Evolutionary conservation across 2,329 filamentous ascomycete species (phyloP).

Genomic region (Cercospora nicotianae): DNA sequence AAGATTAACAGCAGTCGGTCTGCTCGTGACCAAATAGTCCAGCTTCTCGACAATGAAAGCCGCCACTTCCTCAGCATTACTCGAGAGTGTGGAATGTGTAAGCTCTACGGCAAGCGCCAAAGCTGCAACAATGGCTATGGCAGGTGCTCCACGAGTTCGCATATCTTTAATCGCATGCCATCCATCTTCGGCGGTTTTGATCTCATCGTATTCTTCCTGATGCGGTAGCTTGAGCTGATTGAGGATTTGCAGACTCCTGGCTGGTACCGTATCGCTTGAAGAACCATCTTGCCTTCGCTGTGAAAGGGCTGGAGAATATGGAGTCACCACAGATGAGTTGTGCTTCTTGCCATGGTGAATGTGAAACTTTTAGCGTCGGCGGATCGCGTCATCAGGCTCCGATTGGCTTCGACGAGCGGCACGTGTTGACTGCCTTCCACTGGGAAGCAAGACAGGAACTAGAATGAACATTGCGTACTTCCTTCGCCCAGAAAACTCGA

Average conservation of each 20-base stretch:
- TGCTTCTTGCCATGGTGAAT: constrained; percentile 5
- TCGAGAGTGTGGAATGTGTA: constrained; percentile 54
- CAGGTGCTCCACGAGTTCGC: constrained; percentile 79
- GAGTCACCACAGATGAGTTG: not conserved
- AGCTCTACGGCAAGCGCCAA: constrained; percentile 86
- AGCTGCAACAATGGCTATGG: constrained; percentile 96
- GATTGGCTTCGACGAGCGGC: constrained; percentile 4
- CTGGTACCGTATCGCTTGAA: constrained; percentile 76
- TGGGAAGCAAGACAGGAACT: too few species aligned
- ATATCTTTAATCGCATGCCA: constrained; percentile 82
- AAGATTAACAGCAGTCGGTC: constrained; percentile 93
- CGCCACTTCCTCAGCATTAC: constrained; percentile 61
- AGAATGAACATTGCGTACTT: too few species aligned
- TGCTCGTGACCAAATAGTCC: constrained; percentile 82
- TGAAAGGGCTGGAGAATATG: not conserved
- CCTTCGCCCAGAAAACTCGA: too few species aligned
- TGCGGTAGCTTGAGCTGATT: constrained; percentile 83
- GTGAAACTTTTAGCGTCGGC: constrained; percentile 15
- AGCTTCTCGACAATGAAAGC: constrained; percentile 73
- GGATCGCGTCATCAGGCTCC: constrained; percentile 12
- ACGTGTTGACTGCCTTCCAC: not conserved
- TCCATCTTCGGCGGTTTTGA: constrained; percentile 69
- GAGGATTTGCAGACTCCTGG: constrained; percentile 70
- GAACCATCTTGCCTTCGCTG: constrained; percentile 48
- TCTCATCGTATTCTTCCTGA: constrained; percentile 72